Evolutionary conservation across 352 stramenopile species (phyloP).

Genomic region (Phytophthora tubulina): DNA sequence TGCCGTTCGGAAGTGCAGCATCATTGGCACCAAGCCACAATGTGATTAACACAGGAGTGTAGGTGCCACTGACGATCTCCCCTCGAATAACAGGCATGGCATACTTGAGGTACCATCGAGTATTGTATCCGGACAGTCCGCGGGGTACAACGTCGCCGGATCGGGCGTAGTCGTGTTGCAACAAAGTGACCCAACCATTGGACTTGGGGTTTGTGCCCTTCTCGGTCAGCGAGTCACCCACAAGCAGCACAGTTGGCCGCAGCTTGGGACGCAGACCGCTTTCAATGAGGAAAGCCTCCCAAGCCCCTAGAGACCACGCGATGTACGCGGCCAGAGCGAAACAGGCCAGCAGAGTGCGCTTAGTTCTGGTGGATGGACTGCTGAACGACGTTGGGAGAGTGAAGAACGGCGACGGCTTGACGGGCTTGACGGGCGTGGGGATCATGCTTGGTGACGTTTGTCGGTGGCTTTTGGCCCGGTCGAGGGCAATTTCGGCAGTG

Average conservation of each 20-base stretch:
- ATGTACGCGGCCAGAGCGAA: slow-evolving; percentile 32
- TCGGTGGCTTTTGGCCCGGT: not conserved
- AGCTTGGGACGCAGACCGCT: slow-evolving; percentile 33
- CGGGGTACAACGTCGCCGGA: slow-evolving; percentile 52
- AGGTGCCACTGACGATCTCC: slow-evolving; percentile 42
- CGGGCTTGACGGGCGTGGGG: slow-evolving; percentile 14
- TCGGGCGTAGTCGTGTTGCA: slow-evolving; percentile 53
- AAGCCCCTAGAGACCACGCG: slow-evolving; percentile 33
- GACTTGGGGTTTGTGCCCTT: slow-evolving; percentile 38
- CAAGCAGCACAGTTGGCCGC: slow-evolving; percentile 29
- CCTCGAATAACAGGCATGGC: slow-evolving; percentile 51
- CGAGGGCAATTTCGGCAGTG: slow-evolving; percentile 18
- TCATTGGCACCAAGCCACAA: slow-evolving; percentile 79
- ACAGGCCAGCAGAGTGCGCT: slow-evolving; percentile 19
- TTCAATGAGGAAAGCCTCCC: slow-evolving; percentile 30
- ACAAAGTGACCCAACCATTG: slow-evolving; percentile 48
- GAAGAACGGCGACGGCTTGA: slow-evolving; percentile 13
- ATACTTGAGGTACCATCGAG: slow-evolving; percentile 51
- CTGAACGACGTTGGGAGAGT: slow-evolving; percentile 4
- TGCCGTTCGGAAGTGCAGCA: slow-evolving; percentile 45
- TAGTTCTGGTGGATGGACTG: slow-evolving; percentile 11
- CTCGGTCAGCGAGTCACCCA: slow-evolving; percentile 61
- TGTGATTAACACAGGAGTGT: slow-evolving; percentile 52
- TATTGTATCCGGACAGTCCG: slow-evolving; percentile 55
- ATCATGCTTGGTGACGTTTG: slow-evolving; percentile 17